Percentiles rank a stretch among this genome's conserved stretches.
Conservation (phyloP, 1,139 yeast species). For the Debaryomyces coudertii region DNA sequence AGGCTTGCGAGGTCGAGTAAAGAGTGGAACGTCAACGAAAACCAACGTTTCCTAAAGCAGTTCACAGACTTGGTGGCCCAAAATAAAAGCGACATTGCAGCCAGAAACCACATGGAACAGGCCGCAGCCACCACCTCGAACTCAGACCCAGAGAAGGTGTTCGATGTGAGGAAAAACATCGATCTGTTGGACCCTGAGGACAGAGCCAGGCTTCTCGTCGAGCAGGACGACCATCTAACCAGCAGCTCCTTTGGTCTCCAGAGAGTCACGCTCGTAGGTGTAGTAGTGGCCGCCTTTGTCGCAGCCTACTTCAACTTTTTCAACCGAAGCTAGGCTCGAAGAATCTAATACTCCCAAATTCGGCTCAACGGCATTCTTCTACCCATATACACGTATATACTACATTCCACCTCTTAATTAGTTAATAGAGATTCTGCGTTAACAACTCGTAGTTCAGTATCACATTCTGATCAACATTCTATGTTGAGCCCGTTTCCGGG, state of each 20-base stretch:
- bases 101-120: slow-evolving; percentile 15
- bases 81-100: slow-evolving; percentile 39
- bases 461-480: neutral
- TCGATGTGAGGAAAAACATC: slow-evolving; percentile 27
- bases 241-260: slow-evolving; percentile 14
- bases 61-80: slow-evolving; percentile 69
- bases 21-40: slow-evolving; percentile 62
- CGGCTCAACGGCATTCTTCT: neutral
- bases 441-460: neutral
- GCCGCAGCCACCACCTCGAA: slow-evolving; percentile 14
- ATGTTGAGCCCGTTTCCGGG: slow-evolving; percentile 4
- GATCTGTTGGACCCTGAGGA: slow-evolving; percentile 49
- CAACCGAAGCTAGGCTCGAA: slow-evolving; percentile 18
- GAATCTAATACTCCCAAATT: neutral
- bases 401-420: neutral
- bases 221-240: slow-evolving; percentile 22
- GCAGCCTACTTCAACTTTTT: slow-evolving; percentile 27
- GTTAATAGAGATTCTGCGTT: neutral
- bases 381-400: neutral
- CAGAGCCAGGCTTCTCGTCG: slow-evolving; percentile 42
- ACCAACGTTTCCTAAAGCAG: slow-evolving; percentile 57
- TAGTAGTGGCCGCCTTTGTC: slow-evolving; percentile 33
- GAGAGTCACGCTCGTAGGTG: slow-evolving; percentile 31
- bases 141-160: slow-evolving; percentile 14
- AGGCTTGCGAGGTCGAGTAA: slow-evolving; percentile 55